Base-by-base conservation (phyloP, 208 protist species). In the Jaenimonas drosophilae region DNA sequence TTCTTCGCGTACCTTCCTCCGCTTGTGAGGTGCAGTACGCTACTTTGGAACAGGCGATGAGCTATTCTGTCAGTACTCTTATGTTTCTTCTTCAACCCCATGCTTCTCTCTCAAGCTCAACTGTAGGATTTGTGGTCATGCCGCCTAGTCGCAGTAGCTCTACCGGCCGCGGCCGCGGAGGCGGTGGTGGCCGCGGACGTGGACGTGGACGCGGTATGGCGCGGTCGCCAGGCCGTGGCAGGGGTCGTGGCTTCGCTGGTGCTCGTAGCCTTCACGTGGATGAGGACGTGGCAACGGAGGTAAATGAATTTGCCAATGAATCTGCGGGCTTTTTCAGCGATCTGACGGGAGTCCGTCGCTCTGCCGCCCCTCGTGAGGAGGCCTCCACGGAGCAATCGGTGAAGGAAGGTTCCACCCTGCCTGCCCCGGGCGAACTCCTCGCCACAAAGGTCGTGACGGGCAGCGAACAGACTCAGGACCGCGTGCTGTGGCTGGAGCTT, bases 401-500 rank as follows among this genome's bases (percentile, higher is more conserved):
- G 37, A 21, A 6, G 16, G 30, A 34, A 14, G 14, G 9, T 14
- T n/a, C 14, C 30, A 42, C n/a, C 6, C n/a, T 42, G 37, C 16
- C 16, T 20, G 37, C 14, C 16, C 14, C 37, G 37, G 16, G 14
- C 6, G 37, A 42, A 11, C 14, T 25, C 37, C 37, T 42, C 37
- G 37, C 23, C 14, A 31, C 19, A 12, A 43, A n/a, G n/a, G 30
- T 31, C 30, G 14, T 52, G 33, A 16, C 21, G 21, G 64, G 64
- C 32, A 73, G 76, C 16, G 45, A 75, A 56, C 88, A 95, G 59
- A 88, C 81, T 37, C 88, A 95, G 59, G 73, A 88, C 39, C 50
- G 29, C 25, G 61, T 90, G 3, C 74, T 75, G 72, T 95, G 88
- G 84, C 67, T 95, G 32, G 80, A 92, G 59, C 52, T 95, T 45